These are phyloP conservation scores for Clitopilus passeckerianus DNA, from an alignment of 768 basidiomycete genomes.

Conservation along the genomic window DNA sequence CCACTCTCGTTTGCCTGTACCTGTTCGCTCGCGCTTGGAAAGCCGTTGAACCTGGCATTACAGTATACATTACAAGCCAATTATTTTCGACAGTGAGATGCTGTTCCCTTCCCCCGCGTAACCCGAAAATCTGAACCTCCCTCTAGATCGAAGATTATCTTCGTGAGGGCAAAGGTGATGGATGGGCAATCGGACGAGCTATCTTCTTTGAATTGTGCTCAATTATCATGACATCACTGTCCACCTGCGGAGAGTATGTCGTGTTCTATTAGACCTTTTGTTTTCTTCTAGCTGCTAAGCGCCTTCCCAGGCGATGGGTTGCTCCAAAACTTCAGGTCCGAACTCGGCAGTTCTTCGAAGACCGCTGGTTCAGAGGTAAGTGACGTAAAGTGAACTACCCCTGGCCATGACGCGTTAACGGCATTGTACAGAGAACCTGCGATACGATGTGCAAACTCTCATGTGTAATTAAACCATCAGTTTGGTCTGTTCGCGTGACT, in stretches of 20 bases:
- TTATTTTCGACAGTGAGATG: conserved; percentile 6
- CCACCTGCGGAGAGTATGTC: conserved; percentile 1
- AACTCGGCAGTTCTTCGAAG: conserved; percentile 7
- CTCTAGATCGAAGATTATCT: conserved; percentile 9
- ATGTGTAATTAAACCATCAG: neutral
- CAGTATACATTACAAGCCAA: conserved; percentile 8
- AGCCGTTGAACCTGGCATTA: conserved; percentile 10
- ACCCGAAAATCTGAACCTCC: neutral
- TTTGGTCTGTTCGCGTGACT: neutral
- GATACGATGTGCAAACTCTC: conserved; percentile 10
- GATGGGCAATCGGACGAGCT: neutral
- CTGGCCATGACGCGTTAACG: too few species aligned
- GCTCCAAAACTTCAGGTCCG: conserved; percentile 6
- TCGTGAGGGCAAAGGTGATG: conserved; percentile 3
- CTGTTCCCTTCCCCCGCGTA: neutral
- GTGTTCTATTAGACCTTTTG: neutral
- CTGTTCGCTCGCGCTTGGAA: conserved; percentile 8
- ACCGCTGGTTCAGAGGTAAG: conserved; percentile 6
- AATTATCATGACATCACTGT: conserved; percentile 5
- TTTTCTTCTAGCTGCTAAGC: neutral
- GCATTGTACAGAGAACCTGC: conserved; percentile 2
- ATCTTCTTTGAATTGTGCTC: conserved; percentile 5
- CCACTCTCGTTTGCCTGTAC: conserved; percentile 7
- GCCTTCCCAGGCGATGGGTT: neutral
- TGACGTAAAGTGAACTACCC: neutral